Base-by-base conservation (phyloP, 805 yeast species). In the Clavispora phyllophila region DNA sequence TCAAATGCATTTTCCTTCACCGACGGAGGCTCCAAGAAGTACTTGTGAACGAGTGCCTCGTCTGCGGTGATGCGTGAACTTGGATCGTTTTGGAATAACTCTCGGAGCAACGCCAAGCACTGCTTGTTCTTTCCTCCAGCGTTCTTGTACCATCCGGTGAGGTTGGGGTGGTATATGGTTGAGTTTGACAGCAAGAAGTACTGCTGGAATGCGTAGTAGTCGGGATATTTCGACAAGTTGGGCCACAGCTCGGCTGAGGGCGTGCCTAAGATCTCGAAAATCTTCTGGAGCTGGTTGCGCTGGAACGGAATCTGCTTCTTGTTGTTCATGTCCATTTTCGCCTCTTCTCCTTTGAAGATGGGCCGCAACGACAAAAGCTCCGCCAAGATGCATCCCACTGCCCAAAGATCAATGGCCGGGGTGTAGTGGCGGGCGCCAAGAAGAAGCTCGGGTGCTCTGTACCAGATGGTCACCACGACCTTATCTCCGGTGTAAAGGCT, bases 401-500 rank as follows among this genome's bases (percentile, higher is more conserved):
- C 96, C 98, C 98, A 90, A 27, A 87, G 61, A 66, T 93, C 96
- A 39, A 93, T 82, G 0, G 96, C 89, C 1, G 96, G 90, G 0
- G 97, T 84, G 58, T 90, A 90, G 64, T 90, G 96, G 31, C 96
- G 72, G 2, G 95, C 88, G 0, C 97, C 97, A n/a, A 90, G 63
- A 27, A 90, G 66, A 29, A 90, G 68, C 57, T 90, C 98, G 0
- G 96, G 96, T 0, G 96, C 96, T 52, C 98, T 72, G 60, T 90
- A 90, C 98, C 98, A 90, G 44, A 90, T 90, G 0, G 98, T 90
- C 10, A 90, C 97, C 42, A 90, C 97, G 13, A 90, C 96, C 63
- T 90, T 90, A 62, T 90, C 98, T 35, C 96, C 96, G 17, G 90
- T 77, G 58, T 86, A 90, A 19, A 90, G 68, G 17, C 93, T 81